phyloP scores from a whole-genome alignment of 2,329 filamentous ascomycete species.

The Cordyceps sp. region DNA sequence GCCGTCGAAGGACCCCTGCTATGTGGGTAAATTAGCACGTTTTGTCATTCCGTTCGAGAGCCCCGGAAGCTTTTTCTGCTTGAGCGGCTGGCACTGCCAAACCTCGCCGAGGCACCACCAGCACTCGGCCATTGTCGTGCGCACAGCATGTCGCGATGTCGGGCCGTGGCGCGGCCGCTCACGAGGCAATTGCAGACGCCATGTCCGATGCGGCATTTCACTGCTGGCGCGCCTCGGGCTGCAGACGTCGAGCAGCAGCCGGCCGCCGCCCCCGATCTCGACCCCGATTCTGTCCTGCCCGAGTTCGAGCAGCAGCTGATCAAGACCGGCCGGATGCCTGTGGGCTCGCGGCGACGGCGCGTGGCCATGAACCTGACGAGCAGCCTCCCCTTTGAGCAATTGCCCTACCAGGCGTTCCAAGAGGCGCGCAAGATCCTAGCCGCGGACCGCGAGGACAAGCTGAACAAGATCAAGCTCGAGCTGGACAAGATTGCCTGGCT shows the following conservation, averaged over 20 bases:
- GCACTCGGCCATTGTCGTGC: too few species aligned
- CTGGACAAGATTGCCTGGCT: constrained; percentile 52
- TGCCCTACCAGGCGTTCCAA: constrained; percentile 97
- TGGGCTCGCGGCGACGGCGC: constrained; percentile 75
- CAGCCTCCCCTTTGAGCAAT: constrained; percentile 73
- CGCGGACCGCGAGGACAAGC: constrained; percentile 66
- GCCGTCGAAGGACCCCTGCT: too few species aligned
- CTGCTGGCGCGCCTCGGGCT: constrained; percentile 15
- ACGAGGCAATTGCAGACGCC: constrained; percentile 31
- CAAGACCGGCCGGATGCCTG: constrained; percentile 49
- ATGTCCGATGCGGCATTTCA: constrained; percentile 19
- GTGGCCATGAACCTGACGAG: constrained; percentile 47
- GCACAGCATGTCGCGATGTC: constrained; percentile 38
- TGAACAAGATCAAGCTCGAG: constrained; percentile 53
- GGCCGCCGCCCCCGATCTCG: constrained; percentile 28
- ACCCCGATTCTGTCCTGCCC: constrained; percentile 52
- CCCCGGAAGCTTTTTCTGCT: too few species aligned
- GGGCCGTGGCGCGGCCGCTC: constrained; percentile 40
- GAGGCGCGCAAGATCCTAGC: constrained; percentile 75
- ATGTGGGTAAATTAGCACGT: too few species aligned
- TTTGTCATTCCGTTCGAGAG: too few species aligned
- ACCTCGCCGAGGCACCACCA: too few species aligned
- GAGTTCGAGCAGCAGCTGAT: constrained; percentile 47
- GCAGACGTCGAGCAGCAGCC: constrained; percentile 10
- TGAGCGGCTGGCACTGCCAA: too few species aligned